Evolutionary conservation across 257 asterid species (phyloP).

Genomic region (Petrea volubilis): DNA sequence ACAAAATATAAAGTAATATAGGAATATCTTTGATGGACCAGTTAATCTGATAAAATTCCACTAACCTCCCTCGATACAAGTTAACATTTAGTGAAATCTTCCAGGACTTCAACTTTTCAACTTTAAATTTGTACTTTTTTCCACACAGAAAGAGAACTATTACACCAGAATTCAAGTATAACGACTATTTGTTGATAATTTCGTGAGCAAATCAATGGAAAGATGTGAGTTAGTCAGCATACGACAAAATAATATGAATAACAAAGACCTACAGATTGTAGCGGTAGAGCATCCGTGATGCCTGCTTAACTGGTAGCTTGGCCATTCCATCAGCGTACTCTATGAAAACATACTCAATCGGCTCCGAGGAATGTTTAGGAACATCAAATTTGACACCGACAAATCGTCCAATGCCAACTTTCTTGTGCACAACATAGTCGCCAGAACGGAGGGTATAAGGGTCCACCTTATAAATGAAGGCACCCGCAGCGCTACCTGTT

Average conservation of each 20-base stretch:
- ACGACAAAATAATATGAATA: neutral
- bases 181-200: neutral
- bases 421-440: constrained; percentile 90
- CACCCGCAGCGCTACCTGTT: constrained; percentile 23
- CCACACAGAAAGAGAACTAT: neutral
- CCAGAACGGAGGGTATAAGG: constrained; percentile 83
- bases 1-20: neutral
- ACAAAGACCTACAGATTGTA: constrained; percentile 66
- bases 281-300: constrained; percentile 87
- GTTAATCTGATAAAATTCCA: neutral
- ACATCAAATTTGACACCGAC: constrained; percentile 74
- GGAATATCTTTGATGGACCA: neutral
- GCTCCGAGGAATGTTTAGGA: constrained; percentile 49
- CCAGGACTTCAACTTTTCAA: neutral
- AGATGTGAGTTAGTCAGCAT: neutral
- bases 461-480: constrained; percentile 73
- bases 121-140: neutral
- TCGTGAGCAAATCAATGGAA: neutral
- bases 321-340: constrained; percentile 99
- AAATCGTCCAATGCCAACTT: constrained; percentile 86
- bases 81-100: neutral
- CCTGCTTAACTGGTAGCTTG: constrained; percentile 82
- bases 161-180: neutral
- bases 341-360: constrained; percentile 83
- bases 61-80: neutral